Conservation (phyloP, 1,284 basidiomycete species). For the Neonothopanus nambi region DNA sequence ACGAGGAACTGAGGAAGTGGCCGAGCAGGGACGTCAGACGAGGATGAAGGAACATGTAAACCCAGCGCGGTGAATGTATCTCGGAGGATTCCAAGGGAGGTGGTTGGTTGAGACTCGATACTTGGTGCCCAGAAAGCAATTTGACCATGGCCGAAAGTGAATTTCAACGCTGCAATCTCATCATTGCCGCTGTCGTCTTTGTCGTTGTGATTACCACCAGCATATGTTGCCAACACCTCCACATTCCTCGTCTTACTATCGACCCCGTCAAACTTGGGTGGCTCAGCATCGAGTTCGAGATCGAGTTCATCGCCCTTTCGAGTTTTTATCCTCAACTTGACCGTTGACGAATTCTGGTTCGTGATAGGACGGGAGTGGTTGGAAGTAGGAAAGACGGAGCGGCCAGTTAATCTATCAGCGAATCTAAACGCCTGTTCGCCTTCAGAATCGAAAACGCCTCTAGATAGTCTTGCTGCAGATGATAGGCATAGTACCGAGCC, state of each 20-base stretch:
- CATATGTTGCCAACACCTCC: constrained; percentile 10
- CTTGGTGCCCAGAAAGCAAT: constrained; percentile 64
- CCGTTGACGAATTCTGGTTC: constrained; percentile 32
- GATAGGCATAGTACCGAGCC: constrained; percentile 68
- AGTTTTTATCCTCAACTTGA: constrained; percentile 25
- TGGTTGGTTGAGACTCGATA: constrained; percentile 55
- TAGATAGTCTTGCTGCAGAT: constrained; percentile 27
- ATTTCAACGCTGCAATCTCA: constrained; percentile 50
- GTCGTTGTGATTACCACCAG: constrained; percentile 16
- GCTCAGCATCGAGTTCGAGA: too few species aligned
- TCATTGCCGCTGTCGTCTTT: background rate
- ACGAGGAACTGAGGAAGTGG: constrained; percentile 59
- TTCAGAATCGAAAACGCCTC: constrained; percentile 17
- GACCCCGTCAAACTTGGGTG: constrained; percentile 1
- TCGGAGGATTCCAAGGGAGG: constrained; percentile 41
- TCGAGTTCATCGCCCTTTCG: too few species aligned
- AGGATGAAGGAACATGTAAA: constrained; percentile 41
- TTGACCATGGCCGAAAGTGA: constrained; percentile 53
- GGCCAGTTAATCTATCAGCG: constrained; percentile 53
- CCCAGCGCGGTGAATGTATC: constrained; percentile 47
- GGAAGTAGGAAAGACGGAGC: constrained; percentile 55
- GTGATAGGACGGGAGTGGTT: constrained; percentile 31
- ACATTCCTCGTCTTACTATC: background rate
- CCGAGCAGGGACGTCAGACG: constrained; percentile 23
- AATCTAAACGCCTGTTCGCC: constrained; percentile 50